phyloP scores from a whole-genome alignment of 2,329 filamentous ascomycete species.

The Verticillium albo-atrum region DNA sequence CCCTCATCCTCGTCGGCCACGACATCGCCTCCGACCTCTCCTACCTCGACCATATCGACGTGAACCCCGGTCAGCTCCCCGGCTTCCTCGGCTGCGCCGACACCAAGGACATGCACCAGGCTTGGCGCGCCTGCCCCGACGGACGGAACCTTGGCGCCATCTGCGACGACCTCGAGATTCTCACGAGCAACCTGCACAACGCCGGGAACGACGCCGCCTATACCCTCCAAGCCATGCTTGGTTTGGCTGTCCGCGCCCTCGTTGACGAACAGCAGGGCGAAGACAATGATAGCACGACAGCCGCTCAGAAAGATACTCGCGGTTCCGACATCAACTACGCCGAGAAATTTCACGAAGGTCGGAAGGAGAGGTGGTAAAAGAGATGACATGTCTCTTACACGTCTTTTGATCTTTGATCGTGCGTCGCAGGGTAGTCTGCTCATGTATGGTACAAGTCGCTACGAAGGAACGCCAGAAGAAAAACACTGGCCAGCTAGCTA shows the following conservation, averaged over 20 bases:
- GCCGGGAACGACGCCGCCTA: slow-evolving; percentile 13
- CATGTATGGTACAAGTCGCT: not conserved
- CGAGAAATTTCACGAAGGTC: not conserved
- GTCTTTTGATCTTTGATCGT: not conserved
- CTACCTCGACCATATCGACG: slow-evolving; percentile 50
- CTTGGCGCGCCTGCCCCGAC: slow-evolving; percentile 49
- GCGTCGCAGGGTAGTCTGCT: not conserved
- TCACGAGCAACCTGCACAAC: slow-evolving; percentile 11
- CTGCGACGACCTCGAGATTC: slow-evolving; percentile 33
- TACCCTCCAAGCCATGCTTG: slow-evolving; percentile 13
- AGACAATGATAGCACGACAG: too few species aligned
- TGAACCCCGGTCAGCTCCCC: slow-evolving; percentile 44
- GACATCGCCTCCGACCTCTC: slow-evolving; percentile 65
- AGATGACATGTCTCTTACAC: not conserved
- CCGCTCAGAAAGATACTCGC: not conserved
- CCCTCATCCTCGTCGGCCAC: slow-evolving; percentile 66
- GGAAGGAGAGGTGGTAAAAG: not conserved
- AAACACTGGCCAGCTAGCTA: not conserved
- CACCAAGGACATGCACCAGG: slow-evolving; percentile 66
- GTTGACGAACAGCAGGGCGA: not conserved
- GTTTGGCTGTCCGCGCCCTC: slow-evolving; percentile 16
- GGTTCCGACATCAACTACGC: not conserved
- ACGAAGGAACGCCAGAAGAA: not conserved
- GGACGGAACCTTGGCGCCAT: slow-evolving; percentile 55
- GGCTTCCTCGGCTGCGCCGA: slow-evolving; percentile 66